These are phyloP conservation scores for Hypomyces rosellus DNA, from an alignment of 2,329 filamentous ascomycete species.

Conservation along the genomic window DNA sequence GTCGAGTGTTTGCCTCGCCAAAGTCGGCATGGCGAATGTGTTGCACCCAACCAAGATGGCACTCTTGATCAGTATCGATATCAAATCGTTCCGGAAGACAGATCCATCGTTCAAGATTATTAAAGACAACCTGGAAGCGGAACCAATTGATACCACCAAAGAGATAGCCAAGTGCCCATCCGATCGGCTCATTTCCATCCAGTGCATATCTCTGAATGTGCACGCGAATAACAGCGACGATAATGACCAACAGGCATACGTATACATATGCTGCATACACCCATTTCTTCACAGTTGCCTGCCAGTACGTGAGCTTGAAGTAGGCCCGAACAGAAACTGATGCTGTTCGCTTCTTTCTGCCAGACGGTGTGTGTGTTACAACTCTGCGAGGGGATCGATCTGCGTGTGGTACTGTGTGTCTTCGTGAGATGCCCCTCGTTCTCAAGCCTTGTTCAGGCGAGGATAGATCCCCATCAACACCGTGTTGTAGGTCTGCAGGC, in stretches of 20 bases:
- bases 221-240: constrained; percentile 64
- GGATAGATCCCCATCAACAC: constrained; percentile 14
- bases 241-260: constrained; percentile 54
- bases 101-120: constrained; percentile 69
- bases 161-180: constrained; percentile 88
- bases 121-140: constrained; percentile 62
- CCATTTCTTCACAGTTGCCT: constrained; percentile 75
- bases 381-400: constrained; percentile 30
- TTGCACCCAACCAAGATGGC: constrained; percentile 55
- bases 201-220: constrained; percentile 66
- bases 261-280: constrained; percentile 79
- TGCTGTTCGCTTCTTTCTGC: constrained; percentile 58
- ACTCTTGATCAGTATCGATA: constrained; percentile 29
- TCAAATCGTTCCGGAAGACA: constrained; percentile 51
- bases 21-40: constrained; percentile 57
- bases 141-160: constrained; percentile 72
- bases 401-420: constrained; percentile 48
- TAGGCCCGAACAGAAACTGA: constrained; percentile 65
- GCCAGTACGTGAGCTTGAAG: constrained; percentile 69
- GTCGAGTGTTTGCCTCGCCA: constrained; percentile 75
- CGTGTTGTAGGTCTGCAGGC: constrained; percentile 7
- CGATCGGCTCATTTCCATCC: constrained; percentile 69
- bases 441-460: constrained; percentile 15
- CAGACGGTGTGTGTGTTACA: constrained; percentile 52
- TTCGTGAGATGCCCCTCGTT: constrained; percentile 23